A percentile compares a stretch with the other conserved stretches of the same genome.
Conservation (phyloP, 2,329 filamentous ascomycete genomes). For the Diaporthe citriasiana region DNA sequence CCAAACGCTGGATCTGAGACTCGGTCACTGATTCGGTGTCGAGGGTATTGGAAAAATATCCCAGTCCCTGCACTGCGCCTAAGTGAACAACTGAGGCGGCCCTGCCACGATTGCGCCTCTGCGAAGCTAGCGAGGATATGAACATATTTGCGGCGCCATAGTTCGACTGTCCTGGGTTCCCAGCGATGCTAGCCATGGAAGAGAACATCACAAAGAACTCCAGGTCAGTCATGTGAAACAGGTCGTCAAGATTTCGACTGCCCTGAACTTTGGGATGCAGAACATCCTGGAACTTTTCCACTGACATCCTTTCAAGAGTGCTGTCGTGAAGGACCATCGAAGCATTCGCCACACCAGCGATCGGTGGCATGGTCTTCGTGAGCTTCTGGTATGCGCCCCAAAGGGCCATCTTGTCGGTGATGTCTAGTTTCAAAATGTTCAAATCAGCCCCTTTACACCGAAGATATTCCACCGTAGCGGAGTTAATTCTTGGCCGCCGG, state of each 20-base stretch:
- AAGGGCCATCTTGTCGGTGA: too few relatives aligned
- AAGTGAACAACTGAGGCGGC: neutral
- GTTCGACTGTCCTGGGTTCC: slow-evolving; percentile 60
- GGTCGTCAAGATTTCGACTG: slow-evolving; percentile 43
- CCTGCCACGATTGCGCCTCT: slow-evolving; percentile 42
- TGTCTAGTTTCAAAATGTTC: too few relatives aligned
- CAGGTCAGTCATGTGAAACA: slow-evolving; percentile 44
- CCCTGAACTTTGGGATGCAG: slow-evolving; percentile 42
- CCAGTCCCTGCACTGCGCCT: too few relatives aligned
- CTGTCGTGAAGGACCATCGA: slow-evolving; percentile 45
- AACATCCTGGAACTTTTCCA: slow-evolving; percentile 33
- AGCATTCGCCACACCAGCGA: slow-evolving; percentile 45
- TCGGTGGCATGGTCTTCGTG: slow-evolving; percentile 14
- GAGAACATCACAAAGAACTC: slow-evolving; percentile 59
- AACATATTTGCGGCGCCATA: slow-evolving; percentile 57
- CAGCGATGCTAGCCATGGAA: slow-evolving; percentile 58
- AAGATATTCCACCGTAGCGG: too few relatives aligned
- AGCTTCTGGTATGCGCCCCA: too few relatives aligned
- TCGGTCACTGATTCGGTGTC: too few relatives aligned
- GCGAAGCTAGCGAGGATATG: slow-evolving; percentile 41
- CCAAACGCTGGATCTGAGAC: too few relatives aligned
- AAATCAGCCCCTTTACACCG: too few relatives aligned
- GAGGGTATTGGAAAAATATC: too few relatives aligned
- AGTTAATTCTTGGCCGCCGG: too few relatives aligned
- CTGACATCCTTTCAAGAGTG: slow-evolving; percentile 37